Evolutionary conservation across 352 stramenopile genomes (phyloP), one percentile per base, ranked within the genome.

Genomic region (Pythium rhizo-oryzae): DNA sequence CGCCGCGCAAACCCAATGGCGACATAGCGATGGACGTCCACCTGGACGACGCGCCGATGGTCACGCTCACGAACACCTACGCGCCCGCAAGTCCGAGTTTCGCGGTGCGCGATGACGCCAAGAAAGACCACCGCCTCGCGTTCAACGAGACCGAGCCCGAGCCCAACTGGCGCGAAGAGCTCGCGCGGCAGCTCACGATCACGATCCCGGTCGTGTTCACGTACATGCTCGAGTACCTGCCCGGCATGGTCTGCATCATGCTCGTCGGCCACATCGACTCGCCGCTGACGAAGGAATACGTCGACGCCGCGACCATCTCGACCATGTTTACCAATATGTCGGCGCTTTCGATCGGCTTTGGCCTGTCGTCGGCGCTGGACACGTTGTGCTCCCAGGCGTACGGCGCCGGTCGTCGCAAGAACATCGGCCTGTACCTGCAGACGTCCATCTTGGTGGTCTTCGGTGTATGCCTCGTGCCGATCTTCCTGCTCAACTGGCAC

Each of bases 361-460:
- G 85, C 0, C 65, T 96, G 4, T 80, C 87, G 7, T 91, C 82
- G 16, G 89, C 78, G 5, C 76, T 96, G 24, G 89, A 96, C 70
- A 96, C 89, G 49, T 71, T 96, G 2, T 95, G 85, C 54, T 85
- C 84, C 13, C 79, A 92, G 70, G 85, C 87, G 16, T 86, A 89
- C 60, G 87, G 87, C 39, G 87, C 89, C 0, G 74, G 74, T 16
- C 77, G 63, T 18, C 54, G 79, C 21, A 69, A 78, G 43, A 85
- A 86, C 66, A 81, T 96, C 59, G 89, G 89, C 2, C 76, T 89
- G n/a, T 96, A 95, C 69, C 59, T 92, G 25, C 81, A 93, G 54
- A 84, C 82, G 0, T 78, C 76, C 0, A 41, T 91, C 4, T 66
- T 91, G 35, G 80, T 95, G 19, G 71, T 93, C 15, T 67, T 54